Evolutionary conservation across 768 basidiomycete species (phyloP).

Genomic region (Trametes sanguinea): DNA sequence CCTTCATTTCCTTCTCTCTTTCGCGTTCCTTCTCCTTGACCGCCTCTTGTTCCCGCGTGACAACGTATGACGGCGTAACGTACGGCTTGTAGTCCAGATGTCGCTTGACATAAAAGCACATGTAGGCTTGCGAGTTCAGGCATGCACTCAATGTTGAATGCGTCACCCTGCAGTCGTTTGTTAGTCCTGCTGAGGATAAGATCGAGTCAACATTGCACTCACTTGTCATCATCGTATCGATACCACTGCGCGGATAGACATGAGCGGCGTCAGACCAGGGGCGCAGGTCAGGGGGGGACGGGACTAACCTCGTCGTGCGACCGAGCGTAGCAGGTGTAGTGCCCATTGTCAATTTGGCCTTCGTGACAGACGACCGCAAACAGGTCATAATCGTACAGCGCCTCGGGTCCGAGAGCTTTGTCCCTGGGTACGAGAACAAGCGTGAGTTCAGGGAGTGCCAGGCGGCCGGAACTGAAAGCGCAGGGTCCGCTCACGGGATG

Average conservation of each 20-base stretch:
- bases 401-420: slow-evolving; percentile 57
- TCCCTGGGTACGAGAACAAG: not conserved
- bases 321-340: slow-evolving; percentile 87
- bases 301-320: slow-evolving; percentile 78
- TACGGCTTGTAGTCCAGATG: slow-evolving; percentile 81
- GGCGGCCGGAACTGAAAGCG: not conserved
- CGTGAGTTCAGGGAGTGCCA: not conserved
- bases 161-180: slow-evolving; percentile 54
- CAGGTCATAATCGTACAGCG: slow-evolving; percentile 86
- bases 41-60: slow-evolving; percentile 65
- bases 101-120: slow-evolving; percentile 95
- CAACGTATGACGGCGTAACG: slow-evolving; percentile 66
- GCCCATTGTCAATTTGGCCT: slow-evolving; percentile 91
- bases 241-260: slow-evolving; percentile 65
- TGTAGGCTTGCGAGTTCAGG: slow-evolving; percentile 78
- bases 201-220: slow-evolving; percentile 27
- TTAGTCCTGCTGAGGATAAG: slow-evolving; percentile 12
- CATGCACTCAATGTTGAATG: slow-evolving; percentile 67
- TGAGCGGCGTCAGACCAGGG: too few relatives aligned
- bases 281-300: not conserved
- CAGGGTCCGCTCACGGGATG: slow-evolving; percentile 22
- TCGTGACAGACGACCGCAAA: slow-evolving; percentile 95
- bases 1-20: slow-evolving; percentile 49
- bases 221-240: slow-evolving; percentile 94
- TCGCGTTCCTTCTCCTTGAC: slow-evolving; percentile 60